These are phyloP conservation scores for Calonectria hawksworthii DNA, from an alignment of 2,329 filamentous ascomycete genomes.

Conservation along the genomic window DNA sequence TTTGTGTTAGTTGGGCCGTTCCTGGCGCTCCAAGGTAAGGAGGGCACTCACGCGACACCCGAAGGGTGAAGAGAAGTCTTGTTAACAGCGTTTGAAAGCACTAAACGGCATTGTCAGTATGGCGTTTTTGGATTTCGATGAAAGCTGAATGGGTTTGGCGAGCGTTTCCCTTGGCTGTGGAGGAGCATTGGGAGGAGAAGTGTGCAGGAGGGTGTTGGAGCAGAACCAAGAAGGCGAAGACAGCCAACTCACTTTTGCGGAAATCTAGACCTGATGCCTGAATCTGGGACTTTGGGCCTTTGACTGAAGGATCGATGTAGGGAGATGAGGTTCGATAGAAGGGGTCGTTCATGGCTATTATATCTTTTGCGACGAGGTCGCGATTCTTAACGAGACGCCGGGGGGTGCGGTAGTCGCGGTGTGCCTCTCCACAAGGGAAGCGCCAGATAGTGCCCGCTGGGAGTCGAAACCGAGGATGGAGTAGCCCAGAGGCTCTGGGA, in stretches of 20 bases:
- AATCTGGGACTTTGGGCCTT: slow-evolving; percentile 57
- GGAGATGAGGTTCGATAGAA: slow-evolving; percentile 54
- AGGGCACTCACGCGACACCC: slow-evolving; percentile 84
- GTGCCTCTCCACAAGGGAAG: slow-evolving; percentile 44
- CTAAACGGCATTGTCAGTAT: slow-evolving; percentile 49
- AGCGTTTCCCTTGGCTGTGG: not conserved
- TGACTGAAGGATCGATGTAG: slow-evolving; percentile 55
- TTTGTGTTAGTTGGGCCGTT: slow-evolving; percentile 45
- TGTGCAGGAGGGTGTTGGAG: slow-evolving; percentile 26
- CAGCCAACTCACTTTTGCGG: slow-evolving; percentile 57
- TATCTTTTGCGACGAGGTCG: slow-evolving; percentile 47
- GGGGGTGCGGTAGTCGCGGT: slow-evolving; percentile 42
- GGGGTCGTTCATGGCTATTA: slow-evolving; percentile 61
- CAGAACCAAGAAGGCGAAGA: slow-evolving; percentile 19
- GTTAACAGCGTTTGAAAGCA: slow-evolving; percentile 79
- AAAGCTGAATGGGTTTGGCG: slow-evolving; percentile 6
- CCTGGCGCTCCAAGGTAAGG: slow-evolving; percentile 23
- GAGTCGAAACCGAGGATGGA: slow-evolving; percentile 48
- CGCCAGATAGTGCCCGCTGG: slow-evolving; percentile 45
- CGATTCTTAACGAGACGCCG: slow-evolving; percentile 40
- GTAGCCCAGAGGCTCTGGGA: slow-evolving; percentile 38
- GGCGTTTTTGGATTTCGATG: slow-evolving; percentile 35
- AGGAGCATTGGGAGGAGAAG: not conserved
- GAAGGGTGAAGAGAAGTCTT: slow-evolving; percentile 92
- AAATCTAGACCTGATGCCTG: slow-evolving; percentile 55